These are phyloP conservation scores for Poterioochromonas sp. DNA, from an alignment of 352 stramenopile species.

Conservation along the genomic window DNA sequence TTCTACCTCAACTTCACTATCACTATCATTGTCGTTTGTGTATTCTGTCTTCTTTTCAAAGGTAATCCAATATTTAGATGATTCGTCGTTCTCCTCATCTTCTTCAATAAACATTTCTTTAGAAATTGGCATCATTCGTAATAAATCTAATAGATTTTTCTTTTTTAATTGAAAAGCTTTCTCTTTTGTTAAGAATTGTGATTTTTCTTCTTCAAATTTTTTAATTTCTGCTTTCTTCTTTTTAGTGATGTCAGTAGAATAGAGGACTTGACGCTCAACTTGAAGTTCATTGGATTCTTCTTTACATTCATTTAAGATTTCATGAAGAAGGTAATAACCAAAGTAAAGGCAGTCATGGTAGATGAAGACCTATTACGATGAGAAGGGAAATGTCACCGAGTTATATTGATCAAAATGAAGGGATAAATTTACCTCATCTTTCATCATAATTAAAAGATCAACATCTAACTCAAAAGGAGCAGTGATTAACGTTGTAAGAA, in stretches of 20 bases:
- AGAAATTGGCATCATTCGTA: not conserved
- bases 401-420: too few relatives aligned
- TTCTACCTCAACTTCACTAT: not conserved
- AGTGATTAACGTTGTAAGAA: not conserved
- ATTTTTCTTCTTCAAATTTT: too few relatives aligned
- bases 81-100: not conserved
- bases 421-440: not conserved
- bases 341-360: not conserved
- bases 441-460: constrained; percentile 22
- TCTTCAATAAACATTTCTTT: not conserved
- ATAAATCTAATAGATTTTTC: constrained; percentile 4
- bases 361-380: too few relatives aligned
- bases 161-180: too few relatives aligned
- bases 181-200: too few relatives aligned
- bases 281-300: not conserved
- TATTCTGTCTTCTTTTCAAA: too few relatives aligned
- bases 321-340: not conserved
- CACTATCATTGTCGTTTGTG: not conserved
- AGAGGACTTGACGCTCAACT: too few relatives aligned
- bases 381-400: too few relatives aligned
- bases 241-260: too few relatives aligned
- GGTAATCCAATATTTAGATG: too few relatives aligned
- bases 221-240: too few relatives aligned
- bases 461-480: not conserved
- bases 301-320: not conserved